Evolutionary conservation across 1,139 yeast species (phyloP), one percentile per base, ranked within the genome.

Genomic region (Pichia kudriavzevii): DNA sequence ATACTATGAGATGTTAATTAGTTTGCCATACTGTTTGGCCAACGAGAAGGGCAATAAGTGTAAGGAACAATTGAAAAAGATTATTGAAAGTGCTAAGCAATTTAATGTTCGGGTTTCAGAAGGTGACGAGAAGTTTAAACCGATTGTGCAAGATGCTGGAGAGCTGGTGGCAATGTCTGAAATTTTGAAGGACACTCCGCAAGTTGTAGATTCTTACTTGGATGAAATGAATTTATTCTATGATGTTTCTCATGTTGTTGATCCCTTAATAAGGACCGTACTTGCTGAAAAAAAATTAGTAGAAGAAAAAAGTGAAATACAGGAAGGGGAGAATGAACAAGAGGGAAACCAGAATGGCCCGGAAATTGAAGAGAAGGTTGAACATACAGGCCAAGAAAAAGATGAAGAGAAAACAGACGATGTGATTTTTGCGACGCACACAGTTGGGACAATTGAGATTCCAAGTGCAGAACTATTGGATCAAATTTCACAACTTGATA

Each of bases 21-120:
- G 87, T 7, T 51, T 84, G 30, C 95, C 96, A 4, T 84, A 78
- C 53, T 58, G 80, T 40, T 62, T 74, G 44, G 65, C 71, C 39
- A 72, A 72, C 42, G 70, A 66, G 34, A 53, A 52, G 19, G 36
- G 40, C 19, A 53, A 56, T 43, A 60, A 52, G 24, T 51, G 67
- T 28, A 60, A 60, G 12, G 51, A 44, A 1, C 57, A 63, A 16
- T 64, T 71, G 26, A 63, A 66, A 33, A 67, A 66, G 16, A 47
- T 79, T 31, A 44, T 79, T 10, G 63, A 61, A 3, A 46, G 63
- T 21, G 76, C 82, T 1, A 59, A 60, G 31, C 40, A 43, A 2
- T 71, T 69, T 42, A 45, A 50, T 10, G 49, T 66, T 13, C 32
- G 31, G 10, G 40, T 28, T 4, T n/a, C n/a, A n/a, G 10, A 12